Percentiles rank a stretch among this genome's conserved stretches.
phyloP scores from a whole-genome alignment of 2,329 filamentous ascomycete species.

The Biscogniauxia mediterranea region DNA sequence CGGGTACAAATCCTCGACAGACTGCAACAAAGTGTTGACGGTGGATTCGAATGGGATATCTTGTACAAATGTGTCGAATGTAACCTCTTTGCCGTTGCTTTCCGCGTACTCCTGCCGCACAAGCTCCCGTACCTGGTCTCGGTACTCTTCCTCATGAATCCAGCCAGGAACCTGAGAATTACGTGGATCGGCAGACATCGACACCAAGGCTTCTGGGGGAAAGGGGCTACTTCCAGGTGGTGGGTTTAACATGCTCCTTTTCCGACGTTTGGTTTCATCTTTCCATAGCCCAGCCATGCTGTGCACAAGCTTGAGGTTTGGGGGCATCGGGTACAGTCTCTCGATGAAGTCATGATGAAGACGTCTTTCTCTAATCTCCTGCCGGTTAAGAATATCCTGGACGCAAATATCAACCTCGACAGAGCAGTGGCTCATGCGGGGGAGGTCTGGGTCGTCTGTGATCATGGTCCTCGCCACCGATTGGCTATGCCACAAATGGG shows the following conservation, averaged over 20 bases:
- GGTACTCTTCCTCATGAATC: conserved; percentile 88
- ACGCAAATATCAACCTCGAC: conserved; percentile 89
- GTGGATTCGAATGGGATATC: conserved; percentile 49
- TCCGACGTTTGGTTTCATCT: conserved; percentile 80
- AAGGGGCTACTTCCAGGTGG: conserved; percentile 73
- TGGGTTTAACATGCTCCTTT: conserved; percentile 64
- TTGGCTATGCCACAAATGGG: conserved; percentile 77
- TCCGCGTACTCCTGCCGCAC: conserved; percentile 61
- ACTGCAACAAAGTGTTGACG: conserved; percentile 77
- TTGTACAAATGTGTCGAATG: conserved; percentile 67
- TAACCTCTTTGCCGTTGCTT: conserved; percentile 41
- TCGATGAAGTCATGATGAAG: conserved; percentile 89
- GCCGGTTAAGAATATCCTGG: conserved; percentile 82
- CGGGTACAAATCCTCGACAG: conserved; percentile 84
- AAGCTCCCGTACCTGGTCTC: conserved; percentile 61
- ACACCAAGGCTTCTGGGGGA: conserved; percentile 74
- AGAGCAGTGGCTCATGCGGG: conserved; percentile 81
- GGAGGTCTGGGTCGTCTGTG: conserved; percentile 62
- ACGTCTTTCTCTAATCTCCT: conserved; percentile 69
- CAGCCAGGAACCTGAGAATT: conserved; percentile 73
- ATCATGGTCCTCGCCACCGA: conserved; percentile 62
- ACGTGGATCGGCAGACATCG: conserved; percentile 82
- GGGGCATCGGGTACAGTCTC: conserved; percentile 57
- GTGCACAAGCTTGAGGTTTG: conserved; percentile 78
- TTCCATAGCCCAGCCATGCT: conserved; percentile 95